Evolutionary conservation across 805 yeast genomes (phyloP).

Genomic region (Starmera caribaea): DNA sequence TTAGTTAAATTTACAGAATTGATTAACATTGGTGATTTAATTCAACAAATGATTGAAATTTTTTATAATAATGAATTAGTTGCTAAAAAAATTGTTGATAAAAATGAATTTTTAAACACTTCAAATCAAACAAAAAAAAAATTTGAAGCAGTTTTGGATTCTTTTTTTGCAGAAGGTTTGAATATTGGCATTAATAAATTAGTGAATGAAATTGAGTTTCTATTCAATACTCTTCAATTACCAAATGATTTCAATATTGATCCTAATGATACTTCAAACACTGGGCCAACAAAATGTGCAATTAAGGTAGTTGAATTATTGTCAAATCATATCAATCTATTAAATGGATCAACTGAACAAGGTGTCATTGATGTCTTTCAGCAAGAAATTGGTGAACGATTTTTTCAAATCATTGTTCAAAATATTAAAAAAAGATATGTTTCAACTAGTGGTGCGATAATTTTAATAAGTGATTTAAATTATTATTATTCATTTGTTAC

Average conservation of each 20-base stretch:
- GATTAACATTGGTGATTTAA: constrained; percentile 86
- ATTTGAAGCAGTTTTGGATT: constrained; percentile 76
- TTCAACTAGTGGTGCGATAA: constrained; percentile 75
- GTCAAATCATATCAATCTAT: constrained; percentile 58
- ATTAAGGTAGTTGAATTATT: constrained; percentile 49
- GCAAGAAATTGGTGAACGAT: constrained; percentile 86
- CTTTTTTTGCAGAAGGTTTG: constrained; percentile 84
- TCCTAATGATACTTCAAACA: constrained; percentile 14
- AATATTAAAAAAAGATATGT: constrained; percentile 64
- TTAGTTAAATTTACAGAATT: constrained; percentile 80
- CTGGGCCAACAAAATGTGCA: constrained; percentile 59
- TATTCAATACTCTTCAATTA: constrained; percentile 43
- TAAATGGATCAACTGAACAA: constrained; percentile 79
- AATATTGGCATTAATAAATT: constrained; percentile 88
- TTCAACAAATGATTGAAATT: constrained; percentile 84
- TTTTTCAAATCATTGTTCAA: constrained; percentile 68
- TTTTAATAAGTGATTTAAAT: constrained; percentile 74
- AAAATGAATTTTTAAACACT: constrained; percentile 71
- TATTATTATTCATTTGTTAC: constrained; percentile 66
- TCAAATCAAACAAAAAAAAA: constrained; percentile 72
- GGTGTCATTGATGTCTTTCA: constrained; percentile 86
- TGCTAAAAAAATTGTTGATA: constrained; percentile 44
- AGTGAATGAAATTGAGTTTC: constrained; percentile 67
- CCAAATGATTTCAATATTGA: constrained; percentile 57
- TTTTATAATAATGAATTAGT: constrained; percentile 82